Evolutionary conservation across 2,329 filamentous ascomycete species (phyloP), one percentile per base, ranked within the genome.

Genomic region (Fusarium concolor): DNA sequence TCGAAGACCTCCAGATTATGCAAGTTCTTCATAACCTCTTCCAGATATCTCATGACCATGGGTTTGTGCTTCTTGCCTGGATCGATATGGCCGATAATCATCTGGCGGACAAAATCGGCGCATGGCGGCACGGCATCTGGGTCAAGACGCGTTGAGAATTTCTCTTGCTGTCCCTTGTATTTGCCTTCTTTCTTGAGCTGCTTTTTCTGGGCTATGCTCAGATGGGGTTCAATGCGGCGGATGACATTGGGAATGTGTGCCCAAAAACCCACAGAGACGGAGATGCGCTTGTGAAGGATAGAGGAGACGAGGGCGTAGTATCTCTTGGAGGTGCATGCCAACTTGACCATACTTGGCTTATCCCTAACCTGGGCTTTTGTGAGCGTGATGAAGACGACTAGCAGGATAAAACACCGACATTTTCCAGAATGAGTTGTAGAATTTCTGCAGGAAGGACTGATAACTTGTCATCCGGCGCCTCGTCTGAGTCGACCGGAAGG

Each of bases 1-100:
- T 63, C 43, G 2, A 67, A n/a, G 0, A 43, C 26, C 4, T 62
- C 51, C 9, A 67, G n/a, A 1, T 54, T 53, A 1, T 22, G 15
- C 2, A 62, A 2, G 2, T 67, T 67, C 3, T 62, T 62, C 14
- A 67, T 9, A 2, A 37, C 51, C 4, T 67, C 62, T 2, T 67
- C 56, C 8, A 62, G 10, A 1, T 50, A 67, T 6, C 47, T 45
- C 0, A 50, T 0, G 2, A 57, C 5, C 2, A 43, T 18, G 0
- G 14, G 9, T 4, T 37, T 42, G 2, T 54, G 42, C 1, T 9
- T 62, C 12, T 35, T 38, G 1, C 45, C 45, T 0, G 45, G 61
- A 0, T 50, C 15, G 15, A 52, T 17, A 0, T 0, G 2, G 6
- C 28, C 42, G 8, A 57, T 9, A 3, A 52, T 39, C 45, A 66